phyloP scores from a whole-genome alignment of 495 filamentous ascomycete genomes.

The Pyrenula massariospora region DNA sequence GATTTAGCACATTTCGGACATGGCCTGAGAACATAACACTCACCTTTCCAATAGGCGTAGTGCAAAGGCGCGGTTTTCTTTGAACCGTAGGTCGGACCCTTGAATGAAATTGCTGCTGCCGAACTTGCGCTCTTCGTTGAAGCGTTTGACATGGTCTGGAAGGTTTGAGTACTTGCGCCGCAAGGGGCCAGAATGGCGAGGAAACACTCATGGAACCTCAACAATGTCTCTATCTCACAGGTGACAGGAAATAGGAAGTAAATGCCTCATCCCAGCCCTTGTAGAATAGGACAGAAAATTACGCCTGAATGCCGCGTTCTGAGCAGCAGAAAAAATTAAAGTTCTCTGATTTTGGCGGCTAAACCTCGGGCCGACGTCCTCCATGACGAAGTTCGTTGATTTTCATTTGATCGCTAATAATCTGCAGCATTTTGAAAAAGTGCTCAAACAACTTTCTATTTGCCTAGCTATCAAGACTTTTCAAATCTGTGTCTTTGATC shows the following conservation, averaged over 20 bases:
- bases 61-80: background rate
- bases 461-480: too few relatives aligned
- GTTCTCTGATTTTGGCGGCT: background rate
- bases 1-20: too few relatives aligned
- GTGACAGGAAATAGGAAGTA: too few relatives aligned
- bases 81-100: background rate
- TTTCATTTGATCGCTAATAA: background rate
- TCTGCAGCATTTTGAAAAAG: too few relatives aligned
- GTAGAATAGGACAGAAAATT: too few relatives aligned
- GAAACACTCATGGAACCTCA: background rate
- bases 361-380: background rate
- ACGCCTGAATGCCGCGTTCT: too few relatives aligned
- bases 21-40: background rate
- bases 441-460: too few relatives aligned
- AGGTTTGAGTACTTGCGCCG: background rate
- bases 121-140: background rate
- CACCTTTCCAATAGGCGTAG: background rate
- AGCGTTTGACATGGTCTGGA: background rate
- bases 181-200: background rate
- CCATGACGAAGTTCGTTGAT: background rate
- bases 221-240: too few relatives aligned
- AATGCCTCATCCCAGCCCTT: too few relatives aligned
- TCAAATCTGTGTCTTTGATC: too few relatives aligned
- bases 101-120: background rate
- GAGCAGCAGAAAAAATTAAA: background rate